Conservation (phyloP, 352 stramenopile genomes). For the Vaucheria bursata region DNA sequence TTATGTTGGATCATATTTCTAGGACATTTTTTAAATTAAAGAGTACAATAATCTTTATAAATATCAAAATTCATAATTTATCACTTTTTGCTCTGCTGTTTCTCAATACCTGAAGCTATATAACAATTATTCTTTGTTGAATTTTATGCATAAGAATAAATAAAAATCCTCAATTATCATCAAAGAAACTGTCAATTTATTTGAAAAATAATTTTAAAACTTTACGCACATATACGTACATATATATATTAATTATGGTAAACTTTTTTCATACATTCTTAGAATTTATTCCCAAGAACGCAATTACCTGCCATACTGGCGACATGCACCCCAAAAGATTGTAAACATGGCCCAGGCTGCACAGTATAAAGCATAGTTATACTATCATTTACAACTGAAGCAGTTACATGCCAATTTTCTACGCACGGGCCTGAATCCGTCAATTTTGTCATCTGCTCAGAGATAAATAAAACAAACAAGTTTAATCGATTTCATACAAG, state of each 20-base stretch:
- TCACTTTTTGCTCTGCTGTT: no score
- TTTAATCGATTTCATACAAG: no score
- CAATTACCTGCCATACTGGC: slow-evolving; percentile 73
- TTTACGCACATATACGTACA: background rate
- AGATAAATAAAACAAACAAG: no score
- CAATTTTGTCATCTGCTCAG: slow-evolving; percentile 35
- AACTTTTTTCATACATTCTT: background rate
- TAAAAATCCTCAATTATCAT: background rate
- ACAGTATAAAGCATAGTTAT: slow-evolving; percentile 57
- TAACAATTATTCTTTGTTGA: background rate
- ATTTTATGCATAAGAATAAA: background rate
- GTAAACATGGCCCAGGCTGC: slow-evolving; percentile 79
- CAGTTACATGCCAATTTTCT: slow-evolving; percentile 90
- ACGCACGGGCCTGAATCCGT: slow-evolving; percentile 55
- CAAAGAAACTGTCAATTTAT: background rate
- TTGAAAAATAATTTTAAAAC: background rate
- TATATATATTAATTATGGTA: background rate
- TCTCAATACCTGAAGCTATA: no score
- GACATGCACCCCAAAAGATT: slow-evolving; percentile 96
- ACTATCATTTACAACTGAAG: slow-evolving; percentile 52
- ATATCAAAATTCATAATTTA: no score
- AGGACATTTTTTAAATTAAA: no score
- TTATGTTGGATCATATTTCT: no score
- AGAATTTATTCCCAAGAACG: background rate
- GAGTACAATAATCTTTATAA: no score